Conservation (phyloP, 768 basidiomycete genomes). For the Termitomyces sp. region DNA sequence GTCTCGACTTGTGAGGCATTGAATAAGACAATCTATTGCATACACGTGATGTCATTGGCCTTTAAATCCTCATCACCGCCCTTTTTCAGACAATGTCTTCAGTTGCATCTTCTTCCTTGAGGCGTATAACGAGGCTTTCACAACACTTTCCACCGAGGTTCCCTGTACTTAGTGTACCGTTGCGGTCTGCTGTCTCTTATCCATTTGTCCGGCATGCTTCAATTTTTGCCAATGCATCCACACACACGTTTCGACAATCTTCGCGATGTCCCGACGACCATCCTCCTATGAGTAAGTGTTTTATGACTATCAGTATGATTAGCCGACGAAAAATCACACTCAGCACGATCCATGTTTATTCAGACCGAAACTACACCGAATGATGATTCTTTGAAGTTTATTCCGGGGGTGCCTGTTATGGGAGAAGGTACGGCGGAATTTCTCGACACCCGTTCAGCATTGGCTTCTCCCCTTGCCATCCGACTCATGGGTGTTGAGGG, state of each 20-base stretch:
- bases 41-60: constrained; percentile 16
- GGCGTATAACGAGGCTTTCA: constrained; percentile 8
- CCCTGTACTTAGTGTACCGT: background rate
- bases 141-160: constrained; percentile 1
- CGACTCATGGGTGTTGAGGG: constrained; percentile 94
- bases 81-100: constrained; percentile 7
- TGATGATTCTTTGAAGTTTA: constrained; percentile 96
- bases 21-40: background rate
- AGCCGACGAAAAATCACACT: background rate
- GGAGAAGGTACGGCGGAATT: constrained; percentile 90
- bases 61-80: constrained; percentile 8
- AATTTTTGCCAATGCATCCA: constrained; percentile 19
- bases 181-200: constrained; percentile 4
- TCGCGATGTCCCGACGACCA: constrained; percentile 12
- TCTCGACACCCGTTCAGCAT: constrained; percentile 79
- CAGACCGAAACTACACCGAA: constrained; percentile 98
- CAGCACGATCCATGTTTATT: constrained; percentile 93
- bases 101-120: constrained; percentile 12
- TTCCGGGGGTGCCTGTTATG: constrained; percentile 90
- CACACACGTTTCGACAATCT: constrained; percentile 15
- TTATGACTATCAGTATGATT: background rate
- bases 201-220: constrained; percentile 18
- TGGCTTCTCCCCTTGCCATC: constrained; percentile 91
- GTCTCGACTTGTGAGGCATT: constrained; percentile 6
- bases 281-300: constrained; percentile 28